Evolutionary conservation across 768 basidiomycete species (phyloP).

Genomic region (Leucogyrophana mollusca): DNA sequence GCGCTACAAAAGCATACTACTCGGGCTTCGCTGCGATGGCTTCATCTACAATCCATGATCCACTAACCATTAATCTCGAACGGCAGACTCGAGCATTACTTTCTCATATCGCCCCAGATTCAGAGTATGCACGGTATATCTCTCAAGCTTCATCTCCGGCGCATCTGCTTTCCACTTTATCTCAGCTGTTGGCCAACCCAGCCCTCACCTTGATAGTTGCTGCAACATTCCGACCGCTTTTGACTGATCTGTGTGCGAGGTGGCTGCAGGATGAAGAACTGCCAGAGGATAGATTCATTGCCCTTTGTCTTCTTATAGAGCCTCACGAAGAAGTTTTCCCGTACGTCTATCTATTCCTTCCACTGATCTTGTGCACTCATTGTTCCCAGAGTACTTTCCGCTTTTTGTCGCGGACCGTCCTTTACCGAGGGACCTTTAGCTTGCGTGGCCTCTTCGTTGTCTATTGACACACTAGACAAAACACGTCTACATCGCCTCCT

Average conservation of each 20-base stretch:
- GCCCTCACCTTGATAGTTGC: slow-evolving; percentile 64
- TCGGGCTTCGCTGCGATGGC: not conserved
- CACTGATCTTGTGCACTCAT: slow-evolving; percentile 5
- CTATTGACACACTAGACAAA: slow-evolving; percentile 33
- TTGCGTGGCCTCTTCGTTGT: slow-evolving; percentile 34
- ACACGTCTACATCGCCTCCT: slow-evolving; percentile 65
- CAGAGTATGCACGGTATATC: slow-evolving; percentile 38
- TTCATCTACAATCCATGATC: slow-evolving; percentile 40
- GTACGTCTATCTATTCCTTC: slow-evolving; percentile 40
- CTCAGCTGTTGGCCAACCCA: slow-evolving; percentile 58
- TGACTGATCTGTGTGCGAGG: slow-evolving; percentile 76
- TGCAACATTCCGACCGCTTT: slow-evolving; percentile 68
- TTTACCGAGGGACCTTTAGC: slow-evolving; percentile 56
- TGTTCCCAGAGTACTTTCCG: slow-evolving; percentile 50
- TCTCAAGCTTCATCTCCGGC: slow-evolving; percentile 35
- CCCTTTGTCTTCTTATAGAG: slow-evolving; percentile 64
- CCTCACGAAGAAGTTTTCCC: slow-evolving; percentile 70
- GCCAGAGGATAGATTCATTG: slow-evolving; percentile 51
- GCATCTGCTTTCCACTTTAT: slow-evolving; percentile 53
- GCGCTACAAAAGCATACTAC: too few relatives aligned
- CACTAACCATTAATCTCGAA: slow-evolving; percentile 56
- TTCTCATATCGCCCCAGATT: slow-evolving; percentile 40
- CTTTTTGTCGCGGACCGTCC: slow-evolving; percentile 42
- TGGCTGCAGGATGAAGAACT: slow-evolving; percentile 66
- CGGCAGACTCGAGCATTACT: slow-evolving; percentile 52